Evolutionary conservation across 2,329 filamentous ascomycete genomes (phyloP).

Genomic region (Periconia macrospinosa): DNA sequence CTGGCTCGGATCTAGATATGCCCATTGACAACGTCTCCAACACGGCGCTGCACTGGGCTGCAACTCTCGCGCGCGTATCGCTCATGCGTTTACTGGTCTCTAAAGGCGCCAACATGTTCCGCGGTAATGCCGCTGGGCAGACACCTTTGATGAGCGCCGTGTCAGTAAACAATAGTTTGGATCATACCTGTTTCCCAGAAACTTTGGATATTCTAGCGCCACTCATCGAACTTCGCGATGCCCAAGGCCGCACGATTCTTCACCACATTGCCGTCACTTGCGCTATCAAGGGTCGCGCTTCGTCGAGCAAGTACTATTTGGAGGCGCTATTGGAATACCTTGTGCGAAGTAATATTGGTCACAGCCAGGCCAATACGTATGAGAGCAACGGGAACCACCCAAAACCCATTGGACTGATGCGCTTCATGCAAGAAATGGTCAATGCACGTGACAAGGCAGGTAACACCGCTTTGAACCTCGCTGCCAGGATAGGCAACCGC

Average conservation of each 20-base stretch:
- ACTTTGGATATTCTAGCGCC: constrained; percentile 85
- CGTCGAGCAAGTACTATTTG: constrained; percentile 92
- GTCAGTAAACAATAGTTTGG: constrained; percentile 90
- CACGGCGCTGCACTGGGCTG: constrained; percentile 94
- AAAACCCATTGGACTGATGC: constrained; percentile 80
- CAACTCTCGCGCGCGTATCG: constrained; percentile 83
- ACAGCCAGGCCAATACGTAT: constrained; percentile 35
- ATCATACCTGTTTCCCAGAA: constrained; percentile 86
- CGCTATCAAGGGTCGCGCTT: constrained; percentile 88
- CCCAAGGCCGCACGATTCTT: constrained; percentile 85
- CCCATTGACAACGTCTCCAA: constrained; percentile 88
- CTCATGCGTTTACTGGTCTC: constrained; percentile 79
- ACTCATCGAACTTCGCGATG: constrained; percentile 87
- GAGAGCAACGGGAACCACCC: constrained; percentile 57
- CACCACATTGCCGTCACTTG: constrained; percentile 97
- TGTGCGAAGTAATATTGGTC: constrained; percentile 67
- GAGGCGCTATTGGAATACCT: constrained; percentile 94
- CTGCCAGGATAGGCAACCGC: constrained; percentile 86
- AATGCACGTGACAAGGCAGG: constrained; percentile 93
- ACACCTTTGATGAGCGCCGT: constrained; percentile 92
- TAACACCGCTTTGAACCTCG: constrained; percentile 92
- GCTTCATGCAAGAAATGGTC: constrained; percentile 96
- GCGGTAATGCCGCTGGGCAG: constrained; percentile 87
- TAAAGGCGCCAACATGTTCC: constrained; percentile 82
- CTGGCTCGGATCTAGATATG: constrained; percentile 81